Conservation (phyloP, 805 yeast genomes). For the Sugiyamaella boreocaroliniensis region DNA sequence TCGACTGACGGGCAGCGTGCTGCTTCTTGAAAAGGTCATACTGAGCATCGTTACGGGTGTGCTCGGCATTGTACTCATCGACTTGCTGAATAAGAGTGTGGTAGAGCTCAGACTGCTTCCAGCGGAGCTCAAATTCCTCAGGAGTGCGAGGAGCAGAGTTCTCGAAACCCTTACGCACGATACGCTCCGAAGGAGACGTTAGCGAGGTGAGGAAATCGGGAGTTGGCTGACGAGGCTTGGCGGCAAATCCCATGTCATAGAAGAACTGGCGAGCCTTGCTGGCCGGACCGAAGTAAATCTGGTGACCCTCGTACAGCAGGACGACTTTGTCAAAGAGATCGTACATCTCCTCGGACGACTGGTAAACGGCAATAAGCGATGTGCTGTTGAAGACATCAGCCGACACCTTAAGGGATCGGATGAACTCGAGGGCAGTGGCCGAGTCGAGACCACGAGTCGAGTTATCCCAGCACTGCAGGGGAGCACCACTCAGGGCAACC, state of each 20-base stretch:
- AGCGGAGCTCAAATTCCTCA: conserved; percentile 44
- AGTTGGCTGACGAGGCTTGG: conserved; percentile 53
- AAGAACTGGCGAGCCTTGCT: conserved; percentile 44
- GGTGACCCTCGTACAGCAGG: conserved; percentile 50
- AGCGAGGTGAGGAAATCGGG: conserved; percentile 53
- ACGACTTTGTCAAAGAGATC: conserved; percentile 49
- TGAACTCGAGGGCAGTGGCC: conserved; percentile 61
- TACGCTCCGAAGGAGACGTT: conserved; percentile 48
- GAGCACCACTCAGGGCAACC: conserved; percentile 40
- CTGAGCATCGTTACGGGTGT: conserved; percentile 22
- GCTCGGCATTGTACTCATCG: conserved; percentile 30
- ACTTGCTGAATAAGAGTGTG: conserved; percentile 37
- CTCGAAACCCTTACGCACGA: conserved; percentile 39
- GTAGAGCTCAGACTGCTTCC: conserved; percentile 44
- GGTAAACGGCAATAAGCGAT: conserved; percentile 56
- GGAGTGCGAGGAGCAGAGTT: conserved; percentile 47
- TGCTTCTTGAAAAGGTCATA: conserved; percentile 27
- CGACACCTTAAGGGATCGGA: conserved; percentile 49
- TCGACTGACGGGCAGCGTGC: conserved; percentile 26
- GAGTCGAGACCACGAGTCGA: conserved; percentile 68
- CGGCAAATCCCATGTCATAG: conserved; percentile 47
- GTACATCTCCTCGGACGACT: conserved; percentile 50
- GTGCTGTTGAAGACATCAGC: conserved; percentile 46
- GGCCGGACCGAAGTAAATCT: conserved; percentile 47
- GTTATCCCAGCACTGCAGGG: conserved; percentile 57